phyloP scores from a whole-genome alignment of 345 rosid species.

The Diplotaxis tenuifolia region DNA sequence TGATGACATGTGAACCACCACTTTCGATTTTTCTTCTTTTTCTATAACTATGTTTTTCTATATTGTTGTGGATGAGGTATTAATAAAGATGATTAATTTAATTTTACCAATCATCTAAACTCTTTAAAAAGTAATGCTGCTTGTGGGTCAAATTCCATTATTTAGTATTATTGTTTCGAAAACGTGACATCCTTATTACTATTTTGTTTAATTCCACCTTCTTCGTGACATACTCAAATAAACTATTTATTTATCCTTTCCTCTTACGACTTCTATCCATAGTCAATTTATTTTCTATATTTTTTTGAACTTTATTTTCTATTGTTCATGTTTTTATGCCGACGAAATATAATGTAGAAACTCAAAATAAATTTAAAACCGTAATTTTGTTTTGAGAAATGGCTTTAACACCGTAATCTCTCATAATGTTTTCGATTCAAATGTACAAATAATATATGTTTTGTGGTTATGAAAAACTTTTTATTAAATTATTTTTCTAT shows the following conservation, averaged over 20 bases:
- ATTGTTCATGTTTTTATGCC: conserved; percentile 14
- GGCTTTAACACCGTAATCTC: not conserved
- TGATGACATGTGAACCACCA: conserved; percentile 35
- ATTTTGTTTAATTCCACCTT: not conserved
- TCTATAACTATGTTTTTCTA: not conserved
- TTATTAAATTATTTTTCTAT: not conserved
- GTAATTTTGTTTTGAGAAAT: too few species aligned
- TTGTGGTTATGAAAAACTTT: not conserved
- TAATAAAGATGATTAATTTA: conserved; percentile 14
- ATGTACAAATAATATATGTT: not conserved
- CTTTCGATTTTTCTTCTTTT: conserved; percentile 10
- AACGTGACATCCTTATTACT: conserved; percentile 17
- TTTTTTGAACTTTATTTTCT: too few species aligned
- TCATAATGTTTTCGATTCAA: not conserved
- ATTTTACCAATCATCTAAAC: conserved; percentile 28
- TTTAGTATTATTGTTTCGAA: not conserved
- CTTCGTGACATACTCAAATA: not conserved
- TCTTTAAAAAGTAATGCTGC: conserved; percentile 14
- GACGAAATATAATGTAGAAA: not conserved
- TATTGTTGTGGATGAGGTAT: conserved; percentile 15
- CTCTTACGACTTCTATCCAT: conserved; percentile 14
- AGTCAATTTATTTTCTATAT: too few species aligned
- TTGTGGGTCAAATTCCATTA: conserved; percentile 16
- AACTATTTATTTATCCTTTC: not conserved
- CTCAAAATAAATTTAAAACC: not conserved